Conservation (phyloP, 1,139 yeast species). For the Scheffersomyces quercinus region DNA sequence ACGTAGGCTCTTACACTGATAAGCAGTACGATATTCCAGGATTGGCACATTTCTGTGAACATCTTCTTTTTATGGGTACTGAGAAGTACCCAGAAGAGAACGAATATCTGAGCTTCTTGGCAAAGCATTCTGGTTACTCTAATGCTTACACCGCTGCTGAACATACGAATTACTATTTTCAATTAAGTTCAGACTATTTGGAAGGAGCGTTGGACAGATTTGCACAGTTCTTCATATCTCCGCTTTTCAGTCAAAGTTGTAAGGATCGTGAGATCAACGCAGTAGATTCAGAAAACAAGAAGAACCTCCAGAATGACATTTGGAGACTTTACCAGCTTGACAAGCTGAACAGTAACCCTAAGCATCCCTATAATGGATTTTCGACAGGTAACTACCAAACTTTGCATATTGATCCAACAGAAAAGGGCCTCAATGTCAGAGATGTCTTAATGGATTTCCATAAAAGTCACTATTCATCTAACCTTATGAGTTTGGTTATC, state of each 20-base stretch:
- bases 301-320: conserved; percentile 82
- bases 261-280: conserved; percentile 93
- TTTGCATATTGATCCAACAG: conserved; percentile 54
- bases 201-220: conserved; percentile 91
- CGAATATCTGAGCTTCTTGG: conserved; percentile 76
- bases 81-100: conserved; percentile 87
- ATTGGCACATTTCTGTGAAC: conserved; percentile 96
- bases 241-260: conserved; percentile 77
- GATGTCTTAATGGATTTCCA: conserved; percentile 66
- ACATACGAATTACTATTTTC: conserved; percentile 90
- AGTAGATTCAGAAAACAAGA: conserved; percentile 93
- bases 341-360: conserved; percentile 66
- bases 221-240: conserved; percentile 86
- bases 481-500: conserved; percentile 83
- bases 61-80: conserved; percentile 95
- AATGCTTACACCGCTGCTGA: conserved; percentile 90
- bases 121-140: conserved; percentile 64
- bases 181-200: conserved; percentile 70
- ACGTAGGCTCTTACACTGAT: conserved; percentile 87
- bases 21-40: conserved; percentile 71
- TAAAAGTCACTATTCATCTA: conserved; percentile 63
- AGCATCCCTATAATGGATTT: conserved; percentile 74
- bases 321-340: conserved; percentile 91
- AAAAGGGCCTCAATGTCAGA: conserved; percentile 56
- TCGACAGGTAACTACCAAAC: conserved; percentile 74